These are phyloP conservation scores for Lonicera japonica DNA, from an alignment of 129 eudicot species.

Conservation along the genomic window DNA sequence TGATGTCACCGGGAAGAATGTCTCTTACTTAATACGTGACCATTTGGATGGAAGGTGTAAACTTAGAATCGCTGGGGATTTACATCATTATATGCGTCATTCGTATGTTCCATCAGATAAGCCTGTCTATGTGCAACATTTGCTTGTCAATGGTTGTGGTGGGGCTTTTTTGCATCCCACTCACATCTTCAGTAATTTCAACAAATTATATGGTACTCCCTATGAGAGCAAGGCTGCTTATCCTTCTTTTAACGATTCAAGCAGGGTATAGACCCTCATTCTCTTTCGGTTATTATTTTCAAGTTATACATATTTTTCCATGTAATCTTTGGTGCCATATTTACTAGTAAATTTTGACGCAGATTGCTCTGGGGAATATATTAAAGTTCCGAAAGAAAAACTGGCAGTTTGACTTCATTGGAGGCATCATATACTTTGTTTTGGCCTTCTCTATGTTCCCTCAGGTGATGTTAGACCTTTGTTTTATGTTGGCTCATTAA, in stretches of 20 bases:
- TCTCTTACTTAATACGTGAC: conserved; percentile 69
- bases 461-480: conserved; percentile 65
- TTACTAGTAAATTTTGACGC: conserved; percentile 12
- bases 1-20: conserved; percentile 74
- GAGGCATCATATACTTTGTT: conserved; percentile 87
- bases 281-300: neutral
- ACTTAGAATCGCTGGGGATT: conserved; percentile 88
- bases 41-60: conserved; percentile 84
- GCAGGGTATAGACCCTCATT: conserved; percentile 48
- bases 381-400: conserved; percentile 95
- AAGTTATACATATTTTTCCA: neutral
- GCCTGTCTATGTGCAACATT: conserved; percentile 76
- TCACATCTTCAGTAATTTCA: conserved; percentile 72
- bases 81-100: conserved; percentile 98
- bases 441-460: conserved; percentile 96
- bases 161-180: conserved; percentile 99
- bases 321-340: neutral
- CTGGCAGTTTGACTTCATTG: conserved; percentile 98
- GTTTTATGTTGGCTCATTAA: neutral
- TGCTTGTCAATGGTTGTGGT: conserved; percentile 94
- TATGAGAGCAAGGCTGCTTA: conserved; percentile 83
- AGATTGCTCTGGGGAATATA: conserved; percentile 96
- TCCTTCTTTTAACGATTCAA: conserved; percentile 94
- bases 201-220: conserved; percentile 51
- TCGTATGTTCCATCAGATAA: conserved; percentile 72